These are phyloP conservation scores for Wickerhamiella vanderwaltii DNA, from an alignment of 805 yeast genomes.

Conservation along the genomic window DNA sequence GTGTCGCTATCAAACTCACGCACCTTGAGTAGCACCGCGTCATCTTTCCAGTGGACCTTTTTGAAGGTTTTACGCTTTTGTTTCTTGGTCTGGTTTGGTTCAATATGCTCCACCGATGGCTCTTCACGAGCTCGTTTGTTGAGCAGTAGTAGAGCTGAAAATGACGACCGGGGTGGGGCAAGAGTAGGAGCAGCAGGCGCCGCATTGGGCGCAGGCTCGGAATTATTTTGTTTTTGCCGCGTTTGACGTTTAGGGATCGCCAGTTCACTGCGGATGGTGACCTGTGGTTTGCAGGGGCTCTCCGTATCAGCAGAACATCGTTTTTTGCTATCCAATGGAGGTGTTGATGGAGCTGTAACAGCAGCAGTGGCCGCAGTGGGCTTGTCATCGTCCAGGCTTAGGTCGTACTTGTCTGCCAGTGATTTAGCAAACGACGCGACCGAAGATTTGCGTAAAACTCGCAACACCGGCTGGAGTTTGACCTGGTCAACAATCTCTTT, in stretches of 20 bases:
- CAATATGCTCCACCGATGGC: neutral
- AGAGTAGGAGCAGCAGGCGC: no score
- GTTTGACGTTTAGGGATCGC: constrained; percentile 7
- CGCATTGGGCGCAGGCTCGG: neutral
- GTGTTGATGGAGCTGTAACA: neutral
- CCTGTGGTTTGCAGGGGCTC: neutral
- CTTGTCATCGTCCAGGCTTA: neutral
- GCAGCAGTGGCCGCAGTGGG: neutral
- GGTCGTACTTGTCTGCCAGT: constrained; percentile 4
- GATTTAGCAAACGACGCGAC: constrained; percentile 11
- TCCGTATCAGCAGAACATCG: neutral
- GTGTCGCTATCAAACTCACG: constrained; percentile 23
- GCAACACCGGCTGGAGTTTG: constrained; percentile 11
- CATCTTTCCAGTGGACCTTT: constrained; percentile 26
- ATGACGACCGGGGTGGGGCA: neutral
- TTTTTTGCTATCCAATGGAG: no score
- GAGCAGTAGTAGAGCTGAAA: neutral
- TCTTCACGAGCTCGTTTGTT: neutral
- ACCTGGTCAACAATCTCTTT: constrained; percentile 11
- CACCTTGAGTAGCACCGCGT: constrained; percentile 24
- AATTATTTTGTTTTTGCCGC: neutral
- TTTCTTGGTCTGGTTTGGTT: constrained; percentile 2
- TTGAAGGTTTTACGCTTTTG: constrained; percentile 21
- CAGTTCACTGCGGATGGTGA: constrained; percentile 1
- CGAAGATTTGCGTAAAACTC: neutral